Percentiles rank a stretch among this genome's conserved stretches.
These are phyloP conservation scores for Candida parachauliodes DNA, from an alignment of 805 yeast species.

Conservation along the genomic window DNA sequence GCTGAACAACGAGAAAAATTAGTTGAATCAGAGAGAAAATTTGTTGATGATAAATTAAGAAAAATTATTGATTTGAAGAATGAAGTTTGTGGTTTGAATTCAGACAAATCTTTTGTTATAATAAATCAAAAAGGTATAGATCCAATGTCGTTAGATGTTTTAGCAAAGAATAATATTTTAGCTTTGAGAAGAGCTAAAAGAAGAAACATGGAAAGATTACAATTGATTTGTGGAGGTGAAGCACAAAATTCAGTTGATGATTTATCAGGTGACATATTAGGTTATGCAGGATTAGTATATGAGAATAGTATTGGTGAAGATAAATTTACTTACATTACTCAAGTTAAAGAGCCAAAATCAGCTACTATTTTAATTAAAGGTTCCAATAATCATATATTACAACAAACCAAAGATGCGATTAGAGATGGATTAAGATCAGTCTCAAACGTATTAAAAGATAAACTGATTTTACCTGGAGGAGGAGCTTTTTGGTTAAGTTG, in stretches of 20 bases:
- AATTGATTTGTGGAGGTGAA: constrained; percentile 93
- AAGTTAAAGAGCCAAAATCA: constrained; percentile 82
- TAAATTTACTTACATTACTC: constrained; percentile 93
- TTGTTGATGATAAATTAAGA: constrained; percentile 88
- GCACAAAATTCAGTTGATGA: constrained; percentile 98
- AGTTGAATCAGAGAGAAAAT: constrained; percentile 88
- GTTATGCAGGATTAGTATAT: constrained; percentile 85
- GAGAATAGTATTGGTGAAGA: constrained; percentile 96
- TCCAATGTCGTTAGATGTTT: constrained; percentile 92
- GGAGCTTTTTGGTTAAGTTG: constrained; percentile 93
- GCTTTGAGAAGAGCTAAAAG: constrained; percentile 98
- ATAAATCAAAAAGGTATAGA: constrained; percentile 98
- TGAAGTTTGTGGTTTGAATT: constrained; percentile 77
- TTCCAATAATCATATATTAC: constrained; percentile 82
- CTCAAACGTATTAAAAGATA: constrained; percentile 83
- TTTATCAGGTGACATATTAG: constrained; percentile 71
- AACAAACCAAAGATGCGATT: constrained; percentile 94
- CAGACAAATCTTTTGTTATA: constrained; percentile 79
- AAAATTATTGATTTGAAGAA: constrained; percentile 92
- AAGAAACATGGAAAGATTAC: constrained; percentile 98
- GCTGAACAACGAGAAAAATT: constrained; percentile 96
- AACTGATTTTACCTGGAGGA: constrained; percentile 89
- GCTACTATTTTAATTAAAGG: constrained; percentile 92
- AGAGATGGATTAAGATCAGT: constrained; percentile 97
- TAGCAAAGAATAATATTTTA: constrained; percentile 88